These are phyloP conservation scores for Allantophomopsis cytisporea DNA, from an alignment of 2,329 filamentous ascomycete species.

Conservation along the genomic window DNA sequence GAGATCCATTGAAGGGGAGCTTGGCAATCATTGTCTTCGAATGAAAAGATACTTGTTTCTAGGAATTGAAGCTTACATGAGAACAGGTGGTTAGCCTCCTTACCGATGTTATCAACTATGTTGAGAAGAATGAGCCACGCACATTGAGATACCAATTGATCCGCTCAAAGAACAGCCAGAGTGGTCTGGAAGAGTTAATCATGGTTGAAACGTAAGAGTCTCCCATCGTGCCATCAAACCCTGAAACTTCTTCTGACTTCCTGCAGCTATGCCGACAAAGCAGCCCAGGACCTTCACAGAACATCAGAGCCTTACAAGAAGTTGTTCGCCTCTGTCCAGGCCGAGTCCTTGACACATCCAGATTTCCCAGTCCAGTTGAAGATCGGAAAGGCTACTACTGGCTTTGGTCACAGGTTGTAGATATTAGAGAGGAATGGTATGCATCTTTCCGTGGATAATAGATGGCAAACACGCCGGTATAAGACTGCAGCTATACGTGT, in stretches of 20 bases:
- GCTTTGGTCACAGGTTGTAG: slow-evolving; percentile 12
- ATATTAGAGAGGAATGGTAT: not conserved
- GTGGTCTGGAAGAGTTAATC: slow-evolving; percentile 13
- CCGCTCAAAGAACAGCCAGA: slow-evolving; percentile 10
- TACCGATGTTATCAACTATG: slow-evolving; percentile 7
- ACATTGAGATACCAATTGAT: slow-evolving; percentile 14
- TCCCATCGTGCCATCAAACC: no score
- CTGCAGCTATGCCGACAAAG: slow-evolving; percentile 12
- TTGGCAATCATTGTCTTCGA: not conserved
- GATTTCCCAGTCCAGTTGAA: slow-evolving; percentile 11
- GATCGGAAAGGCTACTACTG: slow-evolving; percentile 11
- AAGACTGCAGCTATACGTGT: not conserved
- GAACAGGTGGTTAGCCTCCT: slow-evolving; percentile 11
- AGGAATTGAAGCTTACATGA: not conserved
- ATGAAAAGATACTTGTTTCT: not conserved
- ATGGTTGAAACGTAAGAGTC: slow-evolving; percentile 14
- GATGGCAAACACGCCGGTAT: not conserved
- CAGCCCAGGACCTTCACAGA: slow-evolving; percentile 11
- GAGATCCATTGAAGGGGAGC: not conserved
- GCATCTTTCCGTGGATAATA: not conserved
- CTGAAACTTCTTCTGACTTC: no score
- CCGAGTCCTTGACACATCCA: slow-evolving; percentile 9
- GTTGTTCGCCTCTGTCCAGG: slow-evolving; percentile 9
- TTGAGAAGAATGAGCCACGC: slow-evolving; percentile 13
- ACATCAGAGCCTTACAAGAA: slow-evolving; percentile 8